Percentiles rank a stretch among this genome's conserved stretches.
Evolutionary conservation across 2,329 filamentous ascomycete species (phyloP).

Genomic region (Diaporthe ilicicola): DNA sequence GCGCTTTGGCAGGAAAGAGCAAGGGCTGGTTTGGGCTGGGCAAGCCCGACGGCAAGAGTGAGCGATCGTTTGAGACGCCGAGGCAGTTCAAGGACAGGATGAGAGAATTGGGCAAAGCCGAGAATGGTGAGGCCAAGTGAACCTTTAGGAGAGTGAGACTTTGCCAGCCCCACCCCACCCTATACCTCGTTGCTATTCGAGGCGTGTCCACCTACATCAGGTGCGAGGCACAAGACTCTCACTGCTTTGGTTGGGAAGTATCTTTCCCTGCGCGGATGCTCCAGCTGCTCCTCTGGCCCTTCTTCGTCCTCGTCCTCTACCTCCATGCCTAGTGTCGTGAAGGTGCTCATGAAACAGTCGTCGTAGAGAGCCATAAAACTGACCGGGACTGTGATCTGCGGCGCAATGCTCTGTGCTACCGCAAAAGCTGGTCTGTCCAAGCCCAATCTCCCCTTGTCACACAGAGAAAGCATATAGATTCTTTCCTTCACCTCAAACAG

Average conservation of each 20-base stretch:
- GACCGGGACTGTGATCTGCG: conserved; percentile 50
- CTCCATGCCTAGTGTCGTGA: conserved; percentile 40
- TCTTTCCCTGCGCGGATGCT: conserved; percentile 9
- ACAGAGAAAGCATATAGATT: conserved; percentile 51
- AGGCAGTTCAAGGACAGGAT: conserved; percentile 81
- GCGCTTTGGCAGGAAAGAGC: conserved; percentile 56
- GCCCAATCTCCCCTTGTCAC: conserved; percentile 43
- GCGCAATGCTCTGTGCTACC: conserved; percentile 34
- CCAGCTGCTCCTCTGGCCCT: neutral
- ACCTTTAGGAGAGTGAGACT: neutral
- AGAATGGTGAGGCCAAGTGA: conserved; percentile 39
- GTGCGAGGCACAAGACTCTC: conserved; percentile 1
- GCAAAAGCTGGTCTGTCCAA: conserved; percentile 36
- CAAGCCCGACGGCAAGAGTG: conserved; percentile 25
- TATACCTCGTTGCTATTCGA: conserved; percentile 13
- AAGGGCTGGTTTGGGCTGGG: conserved; percentile 46
- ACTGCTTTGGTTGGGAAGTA: conserved; percentile 27
- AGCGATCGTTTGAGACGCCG: conserved; percentile 75
- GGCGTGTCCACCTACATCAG: neutral
- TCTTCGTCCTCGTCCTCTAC: neutral
- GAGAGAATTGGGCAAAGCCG: conserved; percentile 38
- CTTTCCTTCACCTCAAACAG: conserved; percentile 53
- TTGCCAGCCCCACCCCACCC: too few species aligned
- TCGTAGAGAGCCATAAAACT: conserved; percentile 57
- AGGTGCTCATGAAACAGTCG: conserved; percentile 56